phyloP scores from a whole-genome alignment of 768 basidiomycete genomes.

The Lentinula guzmanii region DNA sequence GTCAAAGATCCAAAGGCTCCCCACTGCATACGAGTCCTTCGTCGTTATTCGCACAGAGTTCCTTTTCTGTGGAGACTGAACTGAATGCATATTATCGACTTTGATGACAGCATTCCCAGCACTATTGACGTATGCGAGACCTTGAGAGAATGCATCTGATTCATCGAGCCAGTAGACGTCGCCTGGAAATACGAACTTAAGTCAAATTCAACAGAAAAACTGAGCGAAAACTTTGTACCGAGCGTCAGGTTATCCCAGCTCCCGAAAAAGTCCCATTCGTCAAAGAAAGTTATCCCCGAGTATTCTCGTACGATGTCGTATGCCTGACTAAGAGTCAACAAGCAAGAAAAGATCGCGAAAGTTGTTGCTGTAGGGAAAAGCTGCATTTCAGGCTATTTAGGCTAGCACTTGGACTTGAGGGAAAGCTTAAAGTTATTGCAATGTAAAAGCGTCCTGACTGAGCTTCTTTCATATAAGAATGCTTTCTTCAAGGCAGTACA shows the following conservation, averaged over 20 bases:
- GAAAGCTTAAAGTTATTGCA: neutral
- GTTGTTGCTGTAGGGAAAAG: neutral
- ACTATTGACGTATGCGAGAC: conserved; percentile 42
- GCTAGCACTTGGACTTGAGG: neutral
- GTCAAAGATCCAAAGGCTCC: conserved; percentile 40
- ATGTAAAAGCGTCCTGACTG: neutral
- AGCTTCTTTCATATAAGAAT: neutral
- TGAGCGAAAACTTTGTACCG: conserved; percentile 1
- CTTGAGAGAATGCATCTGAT: conserved; percentile 27
- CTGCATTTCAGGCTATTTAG: neutral
- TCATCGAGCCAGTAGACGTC: conserved; percentile 41
- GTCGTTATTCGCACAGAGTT: conserved; percentile 52
- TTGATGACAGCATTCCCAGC: conserved; percentile 49
- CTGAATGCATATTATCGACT: conserved; percentile 55
- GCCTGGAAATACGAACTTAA: conserved; percentile 21
- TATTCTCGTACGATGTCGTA: conserved; percentile 32
- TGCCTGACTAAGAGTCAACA: neutral
- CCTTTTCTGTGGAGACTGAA: conserved; percentile 44
- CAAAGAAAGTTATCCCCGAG: conserved; percentile 35
- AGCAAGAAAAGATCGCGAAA: neutral
- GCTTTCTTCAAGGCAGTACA: conserved; percentile 3
- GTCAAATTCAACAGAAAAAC: neutral
- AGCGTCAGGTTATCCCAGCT: conserved; percentile 29
- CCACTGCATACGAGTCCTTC: conserved; percentile 33
- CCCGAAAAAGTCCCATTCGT: conserved; percentile 38